These are phyloP conservation scores for Capronia coronata DNA, from an alignment of 2,329 filamentous ascomycete genomes.

Conservation along the genomic window DNA sequence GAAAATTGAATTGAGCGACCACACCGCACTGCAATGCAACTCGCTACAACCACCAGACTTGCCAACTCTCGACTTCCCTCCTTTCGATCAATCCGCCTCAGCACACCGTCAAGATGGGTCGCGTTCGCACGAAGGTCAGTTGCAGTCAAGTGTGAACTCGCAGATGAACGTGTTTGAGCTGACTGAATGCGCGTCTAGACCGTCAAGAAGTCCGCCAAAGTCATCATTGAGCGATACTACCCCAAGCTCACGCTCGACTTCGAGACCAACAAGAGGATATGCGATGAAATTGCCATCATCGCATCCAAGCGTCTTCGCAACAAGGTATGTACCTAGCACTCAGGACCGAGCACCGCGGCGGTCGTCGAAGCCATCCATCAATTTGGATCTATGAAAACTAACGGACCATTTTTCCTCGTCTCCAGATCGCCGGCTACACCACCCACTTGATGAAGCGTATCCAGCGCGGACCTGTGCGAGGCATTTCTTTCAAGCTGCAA, in stretches of 20 bases:
- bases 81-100: slow-evolving; percentile 3
- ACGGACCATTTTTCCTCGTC: neutral
- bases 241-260: slow-evolving; percentile 98
- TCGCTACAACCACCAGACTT: neutral
- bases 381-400: neutral
- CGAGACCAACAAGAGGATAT: slow-evolving; percentile 99
- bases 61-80: slow-evolving; percentile 4
- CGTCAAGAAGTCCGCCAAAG: slow-evolving; percentile 88
- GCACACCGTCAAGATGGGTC: slow-evolving; percentile 43
- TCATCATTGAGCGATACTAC: slow-evolving; percentile 99
- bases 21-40: slow-evolving; percentile 1
- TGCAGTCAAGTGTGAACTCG: neutral
- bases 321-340: slow-evolving; percentile 61
- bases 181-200: slow-evolving; percentile 41
- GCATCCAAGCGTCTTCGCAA: slow-evolving; percentile 98
- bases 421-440: slow-evolving; percentile 91
- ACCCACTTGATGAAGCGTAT: slow-evolving; percentile 99
- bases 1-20: slow-evolving; percentile 8
- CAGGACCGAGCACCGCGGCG: neutral
- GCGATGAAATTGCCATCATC: slow-evolving; percentile 99
- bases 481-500: slow-evolving; percentile 99
- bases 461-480: slow-evolving; percentile 96
- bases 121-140: slow-evolving; percentile 43
- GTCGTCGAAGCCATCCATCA: too few relatives aligned
- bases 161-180: too few relatives aligned